phyloP scores from a whole-genome alignment of 495 filamentous ascomycete species.

The Oidiodendron maius region DNA sequence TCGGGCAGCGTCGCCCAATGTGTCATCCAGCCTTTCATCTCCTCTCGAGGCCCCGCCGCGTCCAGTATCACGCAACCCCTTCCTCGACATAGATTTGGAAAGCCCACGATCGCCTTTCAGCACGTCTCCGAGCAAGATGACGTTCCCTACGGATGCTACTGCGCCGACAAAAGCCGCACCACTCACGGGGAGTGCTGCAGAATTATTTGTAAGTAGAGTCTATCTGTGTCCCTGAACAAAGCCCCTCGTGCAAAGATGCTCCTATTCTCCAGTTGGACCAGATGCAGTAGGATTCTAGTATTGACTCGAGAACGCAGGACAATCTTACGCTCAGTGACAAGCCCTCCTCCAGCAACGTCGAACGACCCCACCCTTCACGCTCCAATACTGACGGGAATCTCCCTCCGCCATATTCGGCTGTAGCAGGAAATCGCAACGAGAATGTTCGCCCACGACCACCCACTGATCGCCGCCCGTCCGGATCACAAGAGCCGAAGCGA shows the following conservation, averaged over 20 bases:
- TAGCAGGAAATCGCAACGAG: constrained; percentile 28
- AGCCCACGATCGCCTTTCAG: constrained; percentile 25
- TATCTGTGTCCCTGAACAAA: too few relatives aligned
- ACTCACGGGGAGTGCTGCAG: constrained; percentile 61
- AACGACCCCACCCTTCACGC: constrained; percentile 34
- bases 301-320: constrained; percentile 29
- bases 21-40: constrained; percentile 22
- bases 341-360: constrained; percentile 14
- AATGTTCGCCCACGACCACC: constrained; percentile 44
- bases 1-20: constrained; percentile 64
- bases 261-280: too few relatives aligned
- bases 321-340: constrained; percentile 44
- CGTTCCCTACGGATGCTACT: constrained; percentile 45
- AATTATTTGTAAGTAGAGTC: constrained; percentile 87
- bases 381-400: constrained; percentile 30
- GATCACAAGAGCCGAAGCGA: constrained; percentile 53
- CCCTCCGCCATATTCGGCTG: constrained; percentile 26
- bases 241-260: too few relatives aligned
- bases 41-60: constrained; percentile 53
- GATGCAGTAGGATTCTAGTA: constrained; percentile 5
- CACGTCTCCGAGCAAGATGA: constrained; percentile 44
- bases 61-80: constrained; percentile 84
- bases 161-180: constrained; percentile 27
- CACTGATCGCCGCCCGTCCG: constrained; percentile 50
- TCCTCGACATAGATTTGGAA: constrained; percentile 66